Conservation (phyloP, 106 monocot genomes). For the Phalaenopsis equestris region DNA sequence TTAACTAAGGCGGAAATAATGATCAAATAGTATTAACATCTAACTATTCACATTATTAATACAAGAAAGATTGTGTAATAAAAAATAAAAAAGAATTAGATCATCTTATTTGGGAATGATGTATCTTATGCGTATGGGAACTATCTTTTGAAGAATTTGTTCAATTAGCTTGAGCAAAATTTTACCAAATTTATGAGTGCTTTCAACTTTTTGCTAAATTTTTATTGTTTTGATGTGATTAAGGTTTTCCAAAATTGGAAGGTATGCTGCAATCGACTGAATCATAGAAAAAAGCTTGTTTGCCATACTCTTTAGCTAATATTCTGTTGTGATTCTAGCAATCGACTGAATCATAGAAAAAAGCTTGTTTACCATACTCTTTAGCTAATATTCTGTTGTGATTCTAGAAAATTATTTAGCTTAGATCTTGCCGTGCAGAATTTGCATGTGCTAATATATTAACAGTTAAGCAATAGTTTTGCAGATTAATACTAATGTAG, state of each 20-base stretch:
- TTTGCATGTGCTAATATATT: too few relatives aligned
- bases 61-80: neutral
- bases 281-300: neutral
- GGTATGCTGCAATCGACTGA: neutral
- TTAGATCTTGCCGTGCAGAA: too few relatives aligned
- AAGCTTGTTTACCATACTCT: neutral
- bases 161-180: neutral
- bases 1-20: too few relatives aligned
- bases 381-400: neutral
- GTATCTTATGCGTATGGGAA: too few relatives aligned
- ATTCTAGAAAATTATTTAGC: too few relatives aligned
- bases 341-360: too few relatives aligned
- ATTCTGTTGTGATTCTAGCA: neutral
- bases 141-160: neutral
- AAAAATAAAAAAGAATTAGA: too few relatives aligned
- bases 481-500: too few relatives aligned
- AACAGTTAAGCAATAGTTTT: too few relatives aligned
- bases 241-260: neutral
- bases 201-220: neutral
- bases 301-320: neutral
- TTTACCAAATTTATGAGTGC: neutral
- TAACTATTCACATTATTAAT: too few relatives aligned
- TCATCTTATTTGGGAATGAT: too few relatives aligned
- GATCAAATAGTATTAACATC: too few relatives aligned
- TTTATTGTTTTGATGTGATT: neutral